phyloP scores from a whole-genome alignment of 164 flowering plant species.

The Santalum album region DNA sequence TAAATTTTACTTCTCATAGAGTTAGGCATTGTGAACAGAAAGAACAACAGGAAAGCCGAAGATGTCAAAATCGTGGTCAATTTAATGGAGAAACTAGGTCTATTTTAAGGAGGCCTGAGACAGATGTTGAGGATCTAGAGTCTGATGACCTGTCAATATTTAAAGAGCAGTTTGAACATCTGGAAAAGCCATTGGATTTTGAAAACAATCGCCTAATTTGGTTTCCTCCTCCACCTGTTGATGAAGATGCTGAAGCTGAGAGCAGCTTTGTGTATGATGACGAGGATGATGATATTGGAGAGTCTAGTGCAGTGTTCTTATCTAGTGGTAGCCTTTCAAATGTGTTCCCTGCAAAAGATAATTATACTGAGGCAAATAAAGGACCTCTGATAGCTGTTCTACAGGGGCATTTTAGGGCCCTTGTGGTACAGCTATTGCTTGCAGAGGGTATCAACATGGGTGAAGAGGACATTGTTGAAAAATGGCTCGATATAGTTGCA shows the following conservation, averaged over 20 bases:
- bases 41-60: constrained; percentile 35
- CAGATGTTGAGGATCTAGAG: constrained; percentile 31
- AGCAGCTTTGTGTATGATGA: constrained; percentile 63
- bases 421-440: constrained; percentile 78
- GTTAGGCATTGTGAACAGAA: constrained; percentile 40
- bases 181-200: constrained; percentile 57
- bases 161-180: constrained; percentile 21
- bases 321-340: constrained; percentile 39
- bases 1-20: constrained; percentile 42
- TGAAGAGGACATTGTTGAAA: constrained; percentile 28
- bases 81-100: constrained; percentile 37
- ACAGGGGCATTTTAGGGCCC: constrained; percentile 84
- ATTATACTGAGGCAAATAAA: constrained; percentile 37
- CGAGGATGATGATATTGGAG: constrained; percentile 79
- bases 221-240: constrained; percentile 87
- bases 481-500: constrained; percentile 76
- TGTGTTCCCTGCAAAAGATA: constrained; percentile 38
- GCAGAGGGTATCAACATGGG: constrained; percentile 48
- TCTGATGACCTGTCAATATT: constrained; percentile 29
- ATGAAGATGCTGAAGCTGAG: constrained; percentile 57
- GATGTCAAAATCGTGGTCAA: constrained; percentile 25
- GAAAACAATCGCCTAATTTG: constrained; percentile 70
- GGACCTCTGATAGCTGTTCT: constrained; percentile 64
- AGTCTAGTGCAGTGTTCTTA: constrained; percentile 38
- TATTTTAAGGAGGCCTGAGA: constrained; percentile 35